Conservation (phyloP, 768 basidiomycete genomes). For the Boletales sp. region DNA sequence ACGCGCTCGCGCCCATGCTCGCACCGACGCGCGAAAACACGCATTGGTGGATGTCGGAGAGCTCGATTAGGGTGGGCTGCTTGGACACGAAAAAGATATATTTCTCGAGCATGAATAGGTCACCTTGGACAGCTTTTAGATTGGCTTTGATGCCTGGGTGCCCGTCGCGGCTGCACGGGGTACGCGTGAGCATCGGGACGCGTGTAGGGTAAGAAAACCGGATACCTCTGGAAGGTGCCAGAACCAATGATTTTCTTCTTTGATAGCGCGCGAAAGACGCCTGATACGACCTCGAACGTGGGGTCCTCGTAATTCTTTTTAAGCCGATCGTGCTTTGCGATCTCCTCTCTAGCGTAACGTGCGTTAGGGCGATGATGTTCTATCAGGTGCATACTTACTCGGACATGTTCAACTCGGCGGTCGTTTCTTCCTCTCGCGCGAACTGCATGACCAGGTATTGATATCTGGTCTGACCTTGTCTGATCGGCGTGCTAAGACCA, state of each 20-base stretch:
- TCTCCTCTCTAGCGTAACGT: slow-evolving; percentile 55
- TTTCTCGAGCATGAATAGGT: slow-evolving; percentile 97
- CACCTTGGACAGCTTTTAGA: slow-evolving; percentile 93
- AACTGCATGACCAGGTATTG: slow-evolving; percentile 99
- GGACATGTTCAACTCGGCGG: slow-evolving; percentile 87
- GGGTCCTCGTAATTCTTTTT: slow-evolving; percentile 94
- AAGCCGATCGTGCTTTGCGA: slow-evolving; percentile 75
- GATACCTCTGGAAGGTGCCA: slow-evolving; percentile 79
- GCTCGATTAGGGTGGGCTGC: slow-evolving; percentile 85
- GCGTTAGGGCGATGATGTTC: not conserved
- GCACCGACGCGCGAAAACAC: slow-evolving; percentile 93
- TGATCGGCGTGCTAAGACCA: slow-evolving; percentile 87
- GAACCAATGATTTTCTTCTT: slow-evolving; percentile 90
- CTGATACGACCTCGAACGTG: slow-evolving; percentile 92
- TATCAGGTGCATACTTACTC: slow-evolving; percentile 55
- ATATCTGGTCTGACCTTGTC: slow-evolving; percentile 97
- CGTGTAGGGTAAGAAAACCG: too few species aligned
- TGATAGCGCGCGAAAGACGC: slow-evolving; percentile 87
- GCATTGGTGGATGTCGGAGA: slow-evolving; percentile 84
- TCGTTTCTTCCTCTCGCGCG: slow-evolving; percentile 94
- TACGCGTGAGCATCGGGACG: not conserved
- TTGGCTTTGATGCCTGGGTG: slow-evolving; percentile 97
- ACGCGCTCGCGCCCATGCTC: slow-evolving; percentile 75
- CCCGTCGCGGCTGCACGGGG: slow-evolving; percentile 65
- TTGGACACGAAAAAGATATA: slow-evolving; percentile 98